A percentile compares a stretch with the other conserved stretches of the same genome.
These are phyloP conservation scores for Pichia nanzhaoensis DNA, from an alignment of 805 yeast genomes.

Conservation along the genomic window DNA sequence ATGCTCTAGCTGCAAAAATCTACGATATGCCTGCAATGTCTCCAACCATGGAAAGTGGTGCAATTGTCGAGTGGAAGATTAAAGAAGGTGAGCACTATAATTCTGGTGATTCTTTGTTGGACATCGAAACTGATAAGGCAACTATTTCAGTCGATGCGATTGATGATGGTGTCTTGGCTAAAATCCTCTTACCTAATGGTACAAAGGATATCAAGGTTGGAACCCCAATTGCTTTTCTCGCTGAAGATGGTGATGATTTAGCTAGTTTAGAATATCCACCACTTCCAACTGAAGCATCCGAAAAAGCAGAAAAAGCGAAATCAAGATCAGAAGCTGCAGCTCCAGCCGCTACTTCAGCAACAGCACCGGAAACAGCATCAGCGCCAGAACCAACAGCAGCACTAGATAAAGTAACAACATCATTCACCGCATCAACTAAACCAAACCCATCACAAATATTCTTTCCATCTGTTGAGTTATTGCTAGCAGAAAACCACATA, in stretches of 20 bases:
- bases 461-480: constrained; percentile 70
- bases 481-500: constrained; percentile 56
- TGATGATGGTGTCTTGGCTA: constrained; percentile 87
- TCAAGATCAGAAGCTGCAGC: background rate
- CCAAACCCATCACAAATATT: constrained; percentile 67
- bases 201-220: constrained; percentile 77
- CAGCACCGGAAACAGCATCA: constrained; percentile 15
- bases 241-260: constrained; percentile 84
- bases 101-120: constrained; percentile 78
- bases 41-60: constrained; percentile 97
- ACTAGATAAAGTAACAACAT: constrained; percentile 15
- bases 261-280: constrained; percentile 53
- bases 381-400: constrained; percentile 17
- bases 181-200: constrained; percentile 68
- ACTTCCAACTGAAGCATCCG: constrained; percentile 18
- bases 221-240: constrained; percentile 79
- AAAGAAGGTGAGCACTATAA: constrained; percentile 66
- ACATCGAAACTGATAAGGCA: constrained; percentile 84
- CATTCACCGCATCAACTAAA: constrained; percentile 25
- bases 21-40: constrained; percentile 98
- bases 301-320: constrained; percentile 12
- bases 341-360: background rate
- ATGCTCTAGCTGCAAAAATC: constrained; percentile 33
- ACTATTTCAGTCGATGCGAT: constrained; percentile 80
- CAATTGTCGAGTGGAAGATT: constrained; percentile 82